Evolutionary conservation across 2,329 filamentous ascomycete species (phyloP).

Genomic region (Sporothrix protearum): DNA sequence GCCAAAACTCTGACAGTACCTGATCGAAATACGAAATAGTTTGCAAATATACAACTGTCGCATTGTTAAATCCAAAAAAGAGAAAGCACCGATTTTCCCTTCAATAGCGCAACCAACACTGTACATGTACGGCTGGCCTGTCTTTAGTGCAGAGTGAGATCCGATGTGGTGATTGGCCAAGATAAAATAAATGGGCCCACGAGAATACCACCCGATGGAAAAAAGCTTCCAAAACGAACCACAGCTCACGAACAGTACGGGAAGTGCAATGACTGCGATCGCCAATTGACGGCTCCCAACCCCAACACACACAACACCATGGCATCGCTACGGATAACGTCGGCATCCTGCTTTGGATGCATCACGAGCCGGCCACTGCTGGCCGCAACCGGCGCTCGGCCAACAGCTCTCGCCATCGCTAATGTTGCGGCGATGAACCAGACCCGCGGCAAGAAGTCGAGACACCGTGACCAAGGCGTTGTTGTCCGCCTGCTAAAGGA

Average conservation of each 20-base stretch:
- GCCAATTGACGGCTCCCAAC: background rate
- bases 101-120: too few relatives aligned
- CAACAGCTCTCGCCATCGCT: constrained; percentile 30
- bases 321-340: constrained; percentile 20
- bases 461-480: constrained; percentile 41
- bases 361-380: constrained; percentile 13
- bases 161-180: constrained; percentile 13
- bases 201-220: constrained; percentile 8
- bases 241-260: background rate
- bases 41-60: too few relatives aligned
- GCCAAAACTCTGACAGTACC: too few relatives aligned
- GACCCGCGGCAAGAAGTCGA: constrained; percentile 38
- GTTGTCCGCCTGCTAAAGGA: constrained; percentile 44
- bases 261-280: background rate
- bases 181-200: background rate
- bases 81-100: background rate
- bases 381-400: background rate
- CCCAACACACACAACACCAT: constrained; percentile 6
- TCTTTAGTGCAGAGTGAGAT: background rate
- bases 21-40: too few relatives aligned
- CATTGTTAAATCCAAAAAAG: background rate
- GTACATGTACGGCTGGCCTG: background rate
- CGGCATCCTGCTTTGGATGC: constrained; percentile 27
- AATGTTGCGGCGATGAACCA: constrained; percentile 32
- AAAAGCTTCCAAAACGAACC: constrained; percentile 14